Percentiles rank a stretch among this genome's conserved stretches.
phyloP scores from a whole-genome alignment of 208 protist genomes.

The Crithidia bombi region DNA sequence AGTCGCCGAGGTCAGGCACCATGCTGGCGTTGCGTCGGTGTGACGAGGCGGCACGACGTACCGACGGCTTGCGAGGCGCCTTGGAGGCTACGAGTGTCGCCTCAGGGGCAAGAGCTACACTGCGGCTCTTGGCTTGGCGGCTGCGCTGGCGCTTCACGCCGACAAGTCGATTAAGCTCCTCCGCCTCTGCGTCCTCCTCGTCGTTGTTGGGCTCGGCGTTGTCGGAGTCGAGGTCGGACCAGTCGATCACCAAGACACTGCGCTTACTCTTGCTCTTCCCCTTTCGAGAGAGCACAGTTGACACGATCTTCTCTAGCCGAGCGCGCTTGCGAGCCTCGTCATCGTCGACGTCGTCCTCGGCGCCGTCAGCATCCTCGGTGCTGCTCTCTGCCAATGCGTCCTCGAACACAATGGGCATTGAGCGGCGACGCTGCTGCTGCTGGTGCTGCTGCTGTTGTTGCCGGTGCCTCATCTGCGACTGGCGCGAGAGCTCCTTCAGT shows the following conservation, averaged over 20 bases:
- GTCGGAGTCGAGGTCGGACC: conserved; percentile 62
- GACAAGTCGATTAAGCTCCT: neutral
- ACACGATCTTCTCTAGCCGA: conserved; percentile 75
- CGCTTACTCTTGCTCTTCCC: conserved; percentile 71
- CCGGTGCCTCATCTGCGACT: conserved; percentile 28
- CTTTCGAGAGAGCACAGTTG: conserved; percentile 52
- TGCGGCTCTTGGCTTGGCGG: conserved; percentile 27
- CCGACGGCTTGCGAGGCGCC: conserved; percentile 11
- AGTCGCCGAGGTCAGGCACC: conserved; percentile 58
- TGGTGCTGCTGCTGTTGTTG: conserved; percentile 16
- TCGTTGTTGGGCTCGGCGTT: conserved; percentile 6
- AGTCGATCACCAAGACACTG: conserved; percentile 89
- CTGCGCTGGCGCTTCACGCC: conserved; percentile 26
- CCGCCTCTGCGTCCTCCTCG: conserved; percentile 16
- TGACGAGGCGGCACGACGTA: conserved; percentile 29
- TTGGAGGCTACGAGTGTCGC: conserved; percentile 19
- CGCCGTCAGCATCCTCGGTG: conserved; percentile 23
- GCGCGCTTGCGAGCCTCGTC: conserved; percentile 42
- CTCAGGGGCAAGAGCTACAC: conserved; percentile 12
- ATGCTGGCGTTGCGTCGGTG: conserved; percentile 38
- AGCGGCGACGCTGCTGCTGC: conserved; percentile 40
- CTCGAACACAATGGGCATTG: conserved; percentile 55
- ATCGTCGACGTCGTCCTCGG: conserved; percentile 27
- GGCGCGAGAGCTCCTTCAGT: conserved; percentile 43
- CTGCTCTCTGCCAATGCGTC: conserved; percentile 29